Evolutionary conservation across 1,284 basidiomycete species (phyloP), one percentile per base, ranked within the genome.

Genomic region (Puccinia hordei): DNA sequence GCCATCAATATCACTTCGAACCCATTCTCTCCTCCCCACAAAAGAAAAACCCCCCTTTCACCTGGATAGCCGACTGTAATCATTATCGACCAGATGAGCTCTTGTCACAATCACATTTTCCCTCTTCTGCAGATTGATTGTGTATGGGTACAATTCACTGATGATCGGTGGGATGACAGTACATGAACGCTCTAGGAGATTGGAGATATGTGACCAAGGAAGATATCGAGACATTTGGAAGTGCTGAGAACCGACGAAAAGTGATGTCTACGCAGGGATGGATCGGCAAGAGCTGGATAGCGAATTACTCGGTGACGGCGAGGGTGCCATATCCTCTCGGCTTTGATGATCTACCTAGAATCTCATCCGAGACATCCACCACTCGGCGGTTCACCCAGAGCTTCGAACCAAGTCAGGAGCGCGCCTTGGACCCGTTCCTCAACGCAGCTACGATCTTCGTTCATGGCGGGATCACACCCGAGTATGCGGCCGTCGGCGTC

Each of bases 171-270:
- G 59, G n/a, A 22, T 33, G 59, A 33, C 61, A 80, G 78, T 76
- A 86, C 38, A 95, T 95, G 94, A 95, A 95, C 83, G 90, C 89
- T 10, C 91, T 95, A 82, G 92, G 92, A 78, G 93, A 94, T 85
- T 94, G 93, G 93, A 90, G 92, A 90, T 95, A 95, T 83, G 94
- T 95, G 59, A 91, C 90, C 82, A 88, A 90, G 13, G 88, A 89
- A 30, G 94, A 95, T 83, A 90, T 95, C 73, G 87, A 89, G 73
- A 93, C 92, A 0, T 95, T 93, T 83, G 92, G 92, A 30, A 88
- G 89, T n/a, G 83, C 83, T 55, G 63, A 80, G 8, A 82, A 88
- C 1, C 91, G 95, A 35, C 91, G 92, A 86, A 88, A 89, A 27
- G 86, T 85, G 76, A 88, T 93, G 85, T 87, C 92, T 8, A 88